Base-by-base conservation (phyloP, 1,284 basidiomycete species). In the Coniferiporia weirii region DNA sequence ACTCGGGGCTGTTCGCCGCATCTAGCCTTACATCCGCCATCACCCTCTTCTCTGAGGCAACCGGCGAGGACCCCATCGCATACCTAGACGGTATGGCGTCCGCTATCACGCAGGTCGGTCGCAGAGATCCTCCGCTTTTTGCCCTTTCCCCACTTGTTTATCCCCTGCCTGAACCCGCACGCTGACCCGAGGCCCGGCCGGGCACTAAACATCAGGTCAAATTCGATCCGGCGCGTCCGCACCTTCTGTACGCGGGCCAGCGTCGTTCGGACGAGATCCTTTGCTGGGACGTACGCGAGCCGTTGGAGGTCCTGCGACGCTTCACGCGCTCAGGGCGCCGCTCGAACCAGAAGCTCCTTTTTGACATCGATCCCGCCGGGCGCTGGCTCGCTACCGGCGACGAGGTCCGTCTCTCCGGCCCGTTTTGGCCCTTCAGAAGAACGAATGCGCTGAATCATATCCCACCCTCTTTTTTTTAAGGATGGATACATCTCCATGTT, bases 171-270 rank as follows among this genome's bases (percentile, higher is more conserved):
- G n/a, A 12, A 3, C 40, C 7, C 3, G 12, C 12, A 43, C 40
- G 10, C 40, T 12, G 40, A 43, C 40, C 7, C 3, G n/a, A 7
- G 12, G 40, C 40, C 40, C 40, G 40, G 27, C 27, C 27, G 27
- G 27, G 27, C 27, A 13, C 12, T 3, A 43, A 43, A 3, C 3
- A 36, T 13, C 66, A 95, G 91, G 73, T 96, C 47, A 79, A 81
- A 62, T 96, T 94, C 72, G 89, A 94, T 66, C 90, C 91, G 0
- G 72, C 76, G 12, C 76, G 77, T 40, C 85, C 90, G 0, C 81
- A 90, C 59, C 72, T 91, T 0, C 70, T 96, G 17, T 95, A 92
- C 64, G 87, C 89, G 0, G 80, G 89, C 0, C 94, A 90, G 62
- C 80, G 94, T 12, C 77, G 88, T 10, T 79, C 79, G n/a, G 75